phyloP scores from a whole-genome alignment of 768 basidiomycete species.

The Lentinus tigrinus region DNA sequence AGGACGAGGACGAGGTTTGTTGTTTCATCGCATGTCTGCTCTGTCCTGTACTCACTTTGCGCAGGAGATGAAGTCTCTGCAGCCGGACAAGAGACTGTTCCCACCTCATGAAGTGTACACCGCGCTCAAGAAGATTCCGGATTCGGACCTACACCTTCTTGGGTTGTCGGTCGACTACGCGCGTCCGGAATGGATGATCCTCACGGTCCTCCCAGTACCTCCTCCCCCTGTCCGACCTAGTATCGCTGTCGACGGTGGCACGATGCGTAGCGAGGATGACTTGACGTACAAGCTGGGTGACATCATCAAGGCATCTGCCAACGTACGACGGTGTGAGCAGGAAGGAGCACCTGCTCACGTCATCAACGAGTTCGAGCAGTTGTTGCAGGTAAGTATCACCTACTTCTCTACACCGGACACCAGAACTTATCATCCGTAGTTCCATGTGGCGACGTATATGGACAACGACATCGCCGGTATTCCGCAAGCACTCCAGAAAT shows the following conservation, averaged over 20 bases:
- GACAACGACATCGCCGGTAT: slow-evolving; percentile 99
- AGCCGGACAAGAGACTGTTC: slow-evolving; percentile 80
- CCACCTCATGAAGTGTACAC: slow-evolving; percentile 89
- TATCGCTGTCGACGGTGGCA: slow-evolving; percentile 95
- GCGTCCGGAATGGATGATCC: slow-evolving; percentile 99
- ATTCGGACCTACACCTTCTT: slow-evolving; percentile 82
- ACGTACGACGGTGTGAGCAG: slow-evolving; percentile 88
- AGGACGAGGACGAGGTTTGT: slow-evolving; percentile 92
- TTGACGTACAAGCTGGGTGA: slow-evolving; percentile 97
- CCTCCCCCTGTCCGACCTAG: slow-evolving; percentile 98
- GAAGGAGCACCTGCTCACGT: slow-evolving; percentile 97
- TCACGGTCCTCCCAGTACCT: slow-evolving; percentile 96
- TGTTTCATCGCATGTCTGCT: not conserved
- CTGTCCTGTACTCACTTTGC: slow-evolving; percentile 6
- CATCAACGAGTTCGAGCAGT: slow-evolving; percentile 92
- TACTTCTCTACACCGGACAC: too few species aligned
- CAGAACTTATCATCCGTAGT: slow-evolving; percentile 58
- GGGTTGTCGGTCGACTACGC: slow-evolving; percentile 96
- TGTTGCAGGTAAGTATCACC: slow-evolving; percentile 73
- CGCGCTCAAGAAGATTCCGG: slow-evolving; percentile 93
- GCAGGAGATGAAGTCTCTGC: slow-evolving; percentile 77
- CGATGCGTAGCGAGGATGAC: slow-evolving; percentile 97
- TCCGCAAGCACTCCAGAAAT: slow-evolving; percentile 96
- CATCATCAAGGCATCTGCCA: slow-evolving; percentile 93
- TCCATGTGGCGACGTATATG: slow-evolving; percentile 99